phyloP scores from a whole-genome alignment of 2,329 filamentous ascomycete genomes.

The Diaporthe sp. region DNA sequence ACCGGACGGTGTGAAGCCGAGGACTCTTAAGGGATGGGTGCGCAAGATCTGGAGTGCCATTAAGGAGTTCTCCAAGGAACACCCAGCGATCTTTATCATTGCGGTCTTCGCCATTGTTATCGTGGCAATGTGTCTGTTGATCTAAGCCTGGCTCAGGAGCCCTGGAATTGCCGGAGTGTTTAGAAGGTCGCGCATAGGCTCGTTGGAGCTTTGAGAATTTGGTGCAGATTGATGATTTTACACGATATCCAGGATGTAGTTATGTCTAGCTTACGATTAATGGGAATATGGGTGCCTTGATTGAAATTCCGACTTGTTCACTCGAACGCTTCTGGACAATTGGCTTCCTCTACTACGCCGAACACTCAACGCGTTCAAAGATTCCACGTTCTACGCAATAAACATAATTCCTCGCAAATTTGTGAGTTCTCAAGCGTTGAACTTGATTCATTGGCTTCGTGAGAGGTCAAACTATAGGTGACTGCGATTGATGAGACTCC shows the following conservation, averaged over 20 bases:
- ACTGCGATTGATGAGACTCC: neutral
- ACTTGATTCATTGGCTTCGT: neutral
- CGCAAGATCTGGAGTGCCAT: conserved; percentile 11
- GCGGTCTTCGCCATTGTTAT: conserved; percentile 29
- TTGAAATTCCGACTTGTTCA: neutral
- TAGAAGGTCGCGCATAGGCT: neutral
- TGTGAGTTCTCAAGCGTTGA: neutral
- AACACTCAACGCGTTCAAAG: neutral
- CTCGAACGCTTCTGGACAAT: too few relatives aligned
- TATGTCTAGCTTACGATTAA: neutral
- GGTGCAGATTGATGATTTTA: neutral
- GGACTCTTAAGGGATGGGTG: conserved; percentile 18
- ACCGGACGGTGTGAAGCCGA: conserved; percentile 6
- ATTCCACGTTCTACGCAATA: too few relatives aligned
- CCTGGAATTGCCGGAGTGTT: too few relatives aligned
- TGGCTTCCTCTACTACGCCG: neutral
- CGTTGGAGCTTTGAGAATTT: neutral
- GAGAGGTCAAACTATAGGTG: neutral
- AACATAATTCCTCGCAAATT: neutral
- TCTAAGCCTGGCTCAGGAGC: neutral
- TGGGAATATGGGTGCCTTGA: neutral
- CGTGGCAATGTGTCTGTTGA: conserved; percentile 29
- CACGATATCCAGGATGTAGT: conserved; percentile 18
- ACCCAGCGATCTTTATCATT: conserved; percentile 30
- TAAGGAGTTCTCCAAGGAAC: conserved; percentile 19